Evolutionary conservation across 345 rosid genomes (phyloP).

Genomic region (Streptanthus diversifolius): DNA sequence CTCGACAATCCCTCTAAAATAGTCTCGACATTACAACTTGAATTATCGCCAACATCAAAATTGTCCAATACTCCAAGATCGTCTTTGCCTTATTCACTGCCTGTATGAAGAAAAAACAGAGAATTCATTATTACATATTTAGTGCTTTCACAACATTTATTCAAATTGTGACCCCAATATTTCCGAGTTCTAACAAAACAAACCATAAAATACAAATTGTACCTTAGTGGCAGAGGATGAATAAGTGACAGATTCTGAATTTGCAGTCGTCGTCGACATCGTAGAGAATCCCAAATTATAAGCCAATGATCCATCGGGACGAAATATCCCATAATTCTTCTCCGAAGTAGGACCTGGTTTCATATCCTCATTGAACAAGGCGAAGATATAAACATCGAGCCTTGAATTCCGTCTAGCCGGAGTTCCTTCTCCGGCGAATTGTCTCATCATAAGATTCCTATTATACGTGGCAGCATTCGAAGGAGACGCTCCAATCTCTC

Average conservation of each 20-base stretch:
- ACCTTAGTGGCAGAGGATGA: constrained; percentile 81
- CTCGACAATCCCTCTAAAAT: constrained; percentile 27
- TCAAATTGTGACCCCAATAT: background rate
- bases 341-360: constrained; percentile 93
- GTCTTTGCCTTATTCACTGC: constrained; percentile 37
- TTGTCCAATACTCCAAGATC: constrained; percentile 70
- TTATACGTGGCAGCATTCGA: constrained; percentile 72
- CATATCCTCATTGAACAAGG: constrained; percentile 87
- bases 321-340: constrained; percentile 85
- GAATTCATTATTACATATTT: constrained; percentile 2
- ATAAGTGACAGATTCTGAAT: constrained; percentile 48
- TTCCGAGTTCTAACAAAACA: background rate
- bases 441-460: constrained; percentile 69
- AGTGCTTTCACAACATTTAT: background rate
- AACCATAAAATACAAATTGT: background rate
- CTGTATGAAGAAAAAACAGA: constrained; percentile 38
- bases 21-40: constrained; percentile 56
- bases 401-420: constrained; percentile 62
- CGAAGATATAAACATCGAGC: constrained; percentile 76
- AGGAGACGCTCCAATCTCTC: constrained; percentile 69
- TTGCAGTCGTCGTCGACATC: constrained; percentile 42
- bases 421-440: constrained; percentile 74
- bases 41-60: constrained; percentile 60
- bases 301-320: constrained; percentile 77
- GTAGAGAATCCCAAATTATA: constrained; percentile 81